A percentile compares a stretch with the other conserved stretches of the same genome.
phyloP scores from a whole-genome alignment of 768 basidiomycete genomes.

The Gautieria morchelliformis region DNA sequence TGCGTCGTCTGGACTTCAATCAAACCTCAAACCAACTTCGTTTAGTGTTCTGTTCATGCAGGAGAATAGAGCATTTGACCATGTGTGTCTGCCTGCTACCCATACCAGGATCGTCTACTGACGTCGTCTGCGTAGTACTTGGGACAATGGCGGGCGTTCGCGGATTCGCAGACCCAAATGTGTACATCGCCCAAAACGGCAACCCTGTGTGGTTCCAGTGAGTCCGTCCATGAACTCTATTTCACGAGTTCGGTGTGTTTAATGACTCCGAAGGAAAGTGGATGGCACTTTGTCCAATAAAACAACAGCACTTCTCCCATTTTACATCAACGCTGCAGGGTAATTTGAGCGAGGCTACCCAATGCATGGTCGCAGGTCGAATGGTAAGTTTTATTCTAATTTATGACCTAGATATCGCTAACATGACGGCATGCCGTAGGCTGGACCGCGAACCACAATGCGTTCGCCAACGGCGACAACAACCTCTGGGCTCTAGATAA shows the following conservation, averaged over 20 bases:
- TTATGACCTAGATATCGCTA: not conserved
- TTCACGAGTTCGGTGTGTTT: not conserved
- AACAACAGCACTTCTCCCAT: slow-evolving; percentile 8
- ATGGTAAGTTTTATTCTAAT: not conserved
- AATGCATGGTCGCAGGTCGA: slow-evolving; percentile 12
- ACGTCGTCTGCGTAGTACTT: slow-evolving; percentile 4
- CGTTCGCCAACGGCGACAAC: slow-evolving; percentile 8
- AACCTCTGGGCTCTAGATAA: slow-evolving; percentile 12
- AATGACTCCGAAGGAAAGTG: slow-evolving; percentile 1
- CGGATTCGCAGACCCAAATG: slow-evolving; percentile 13
- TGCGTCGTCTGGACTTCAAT: not conserved
- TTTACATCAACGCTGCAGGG: slow-evolving; percentile 11
- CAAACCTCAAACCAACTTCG: not conserved
- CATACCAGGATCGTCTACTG: not conserved
- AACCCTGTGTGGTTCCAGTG: slow-evolving; percentile 8
- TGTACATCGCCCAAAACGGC: slow-evolving; percentile 5
- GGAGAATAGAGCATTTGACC: slow-evolving; percentile 14
- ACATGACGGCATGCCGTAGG: not conserved
- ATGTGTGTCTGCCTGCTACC: not conserved
- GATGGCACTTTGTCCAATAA: slow-evolving; percentile 5
- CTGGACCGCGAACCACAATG: slow-evolving; percentile 9
- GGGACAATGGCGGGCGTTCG: slow-evolving; percentile 12
- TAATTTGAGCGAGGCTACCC: slow-evolving; percentile 6
- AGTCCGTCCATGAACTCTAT: not conserved
- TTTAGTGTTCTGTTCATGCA: slow-evolving; percentile 13